These are phyloP conservation scores for Penicillium sp. DNA, from an alignment of 2,329 filamentous ascomycete genomes.

Conservation along the genomic window DNA sequence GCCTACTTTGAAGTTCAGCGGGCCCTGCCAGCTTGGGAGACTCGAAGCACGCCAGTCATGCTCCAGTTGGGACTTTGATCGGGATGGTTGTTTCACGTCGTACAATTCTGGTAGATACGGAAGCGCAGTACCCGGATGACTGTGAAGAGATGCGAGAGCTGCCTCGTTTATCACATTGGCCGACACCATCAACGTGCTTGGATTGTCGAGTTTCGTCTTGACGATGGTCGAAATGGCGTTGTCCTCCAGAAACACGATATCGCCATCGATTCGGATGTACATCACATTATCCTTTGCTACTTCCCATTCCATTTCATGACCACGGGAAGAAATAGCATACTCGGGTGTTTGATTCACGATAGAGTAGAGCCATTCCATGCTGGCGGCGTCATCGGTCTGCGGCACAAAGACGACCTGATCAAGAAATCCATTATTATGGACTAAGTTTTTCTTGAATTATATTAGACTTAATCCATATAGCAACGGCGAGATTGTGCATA, in stretches of 20 bases:
- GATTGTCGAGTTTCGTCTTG: constrained; percentile 45
- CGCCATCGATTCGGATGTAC: constrained; percentile 40
- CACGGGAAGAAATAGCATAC: constrained; percentile 21
- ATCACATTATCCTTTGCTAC: constrained; percentile 23
- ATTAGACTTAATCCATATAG: background rate
- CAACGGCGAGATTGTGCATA: constrained; percentile 5
- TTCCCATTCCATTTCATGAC: constrained; percentile 12
- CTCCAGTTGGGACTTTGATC: constrained; percentile 11
- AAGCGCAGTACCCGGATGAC: constrained; percentile 45
- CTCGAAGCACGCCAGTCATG: constrained; percentile 28
- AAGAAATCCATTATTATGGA: constrained; percentile 34
- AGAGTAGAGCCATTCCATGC: constrained; percentile 32
- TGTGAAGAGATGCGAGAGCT: constrained; percentile 47
- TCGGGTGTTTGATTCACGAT: constrained; percentile 23
- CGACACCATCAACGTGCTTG: constrained; percentile 45
- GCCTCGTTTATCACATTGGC: constrained; percentile 53
- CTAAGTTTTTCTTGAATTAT: constrained; percentile 30
- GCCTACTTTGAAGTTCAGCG: constrained; percentile 23
- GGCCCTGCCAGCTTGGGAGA: constrained; percentile 31
- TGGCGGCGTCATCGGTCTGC: constrained; percentile 29
- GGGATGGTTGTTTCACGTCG: constrained; percentile 13
- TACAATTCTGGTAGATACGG: constrained; percentile 47
- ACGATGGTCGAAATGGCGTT: constrained; percentile 47
- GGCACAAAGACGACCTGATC: constrained; percentile 40
- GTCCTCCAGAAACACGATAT: constrained; percentile 38